These are phyloP conservation scores for Apium graveolens DNA, from an alignment of 129 eudicot genomes.

Conservation along the genomic window DNA sequence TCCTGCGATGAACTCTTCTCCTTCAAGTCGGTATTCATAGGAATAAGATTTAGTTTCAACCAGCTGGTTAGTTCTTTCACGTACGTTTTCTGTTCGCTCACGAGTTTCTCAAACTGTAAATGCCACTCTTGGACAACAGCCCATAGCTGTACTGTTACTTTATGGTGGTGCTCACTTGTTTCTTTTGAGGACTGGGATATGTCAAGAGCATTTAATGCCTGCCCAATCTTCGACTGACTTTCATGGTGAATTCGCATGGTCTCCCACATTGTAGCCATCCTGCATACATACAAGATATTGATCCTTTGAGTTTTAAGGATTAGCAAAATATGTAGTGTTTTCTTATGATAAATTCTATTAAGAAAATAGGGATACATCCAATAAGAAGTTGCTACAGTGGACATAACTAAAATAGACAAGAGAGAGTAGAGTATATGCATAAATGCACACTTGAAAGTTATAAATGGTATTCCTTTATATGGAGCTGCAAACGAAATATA, in stretches of 20 bases:
- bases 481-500: not conserved
- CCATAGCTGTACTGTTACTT: constrained; percentile 61
- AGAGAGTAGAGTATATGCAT: not conserved
- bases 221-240: constrained; percentile 48
- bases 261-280: constrained; percentile 95
- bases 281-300: constrained; percentile 20
- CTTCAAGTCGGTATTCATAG: constrained; percentile 71
- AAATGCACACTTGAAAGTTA: not conserved
- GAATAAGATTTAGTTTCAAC: constrained; percentile 81
- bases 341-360: not conserved
- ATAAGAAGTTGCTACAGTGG: not conserved
- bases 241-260: constrained; percentile 48
- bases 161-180: constrained; percentile 71
- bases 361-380: not conserved
- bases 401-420: not conserved
- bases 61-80: constrained; percentile 52
- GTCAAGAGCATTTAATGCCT: constrained; percentile 43
- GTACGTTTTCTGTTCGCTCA: constrained; percentile 60
- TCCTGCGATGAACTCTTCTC: constrained; percentile 83
- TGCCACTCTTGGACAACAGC: constrained; percentile 72
- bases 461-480: not conserved
- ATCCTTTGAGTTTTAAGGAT: not conserved
- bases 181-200: constrained; percentile 68
- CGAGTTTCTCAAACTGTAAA: constrained; percentile 60
- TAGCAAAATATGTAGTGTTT: not conserved